phyloP scores from a whole-genome alignment of 164 flowering plant species.

The Akebia trifoliata region DNA sequence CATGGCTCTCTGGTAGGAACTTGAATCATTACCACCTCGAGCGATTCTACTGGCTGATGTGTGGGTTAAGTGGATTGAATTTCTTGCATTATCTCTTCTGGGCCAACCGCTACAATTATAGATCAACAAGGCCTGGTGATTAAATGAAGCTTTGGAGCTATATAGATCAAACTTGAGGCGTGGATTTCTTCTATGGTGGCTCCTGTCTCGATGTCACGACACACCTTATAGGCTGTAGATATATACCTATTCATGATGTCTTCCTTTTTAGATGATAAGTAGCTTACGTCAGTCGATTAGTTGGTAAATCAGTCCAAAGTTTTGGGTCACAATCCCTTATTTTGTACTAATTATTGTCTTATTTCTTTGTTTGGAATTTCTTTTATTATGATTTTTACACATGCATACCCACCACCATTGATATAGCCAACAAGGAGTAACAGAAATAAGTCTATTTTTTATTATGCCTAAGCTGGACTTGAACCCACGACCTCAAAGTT shows the following conservation, averaged over 20 bases:
- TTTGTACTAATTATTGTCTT: background rate
- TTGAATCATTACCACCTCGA: conserved; percentile 75
- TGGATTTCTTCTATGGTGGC: conserved; percentile 1
- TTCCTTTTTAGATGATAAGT: background rate
- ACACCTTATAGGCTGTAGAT: background rate
- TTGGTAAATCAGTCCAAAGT: conserved; percentile 4
- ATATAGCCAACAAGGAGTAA: too few relatives aligned
- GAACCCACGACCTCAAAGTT: too few relatives aligned
- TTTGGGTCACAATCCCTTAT: background rate
- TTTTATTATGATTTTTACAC: too few relatives aligned
- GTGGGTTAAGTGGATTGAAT: conserved; percentile 58
- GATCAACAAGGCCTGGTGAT: conserved; percentile 17
- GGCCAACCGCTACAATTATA: conserved; percentile 64
- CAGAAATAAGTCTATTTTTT: too few relatives aligned
- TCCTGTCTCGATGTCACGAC: too few relatives aligned
- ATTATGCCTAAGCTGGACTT: too few relatives aligned
- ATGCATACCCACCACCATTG: too few relatives aligned
- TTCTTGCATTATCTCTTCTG: conserved; percentile 65
- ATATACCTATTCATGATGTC: background rate
- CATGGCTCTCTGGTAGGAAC: conserved; percentile 68
- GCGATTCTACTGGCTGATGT: conserved; percentile 76
- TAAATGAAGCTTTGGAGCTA: conserved; percentile 3
- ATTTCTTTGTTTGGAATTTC: too few relatives aligned
- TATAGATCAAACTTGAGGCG: conserved; percentile 1
- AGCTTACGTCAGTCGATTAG: background rate